phyloP scores from a whole-genome alignment of 73 alveolate genomes.

The Paramecium sexaurelia region DNA sequence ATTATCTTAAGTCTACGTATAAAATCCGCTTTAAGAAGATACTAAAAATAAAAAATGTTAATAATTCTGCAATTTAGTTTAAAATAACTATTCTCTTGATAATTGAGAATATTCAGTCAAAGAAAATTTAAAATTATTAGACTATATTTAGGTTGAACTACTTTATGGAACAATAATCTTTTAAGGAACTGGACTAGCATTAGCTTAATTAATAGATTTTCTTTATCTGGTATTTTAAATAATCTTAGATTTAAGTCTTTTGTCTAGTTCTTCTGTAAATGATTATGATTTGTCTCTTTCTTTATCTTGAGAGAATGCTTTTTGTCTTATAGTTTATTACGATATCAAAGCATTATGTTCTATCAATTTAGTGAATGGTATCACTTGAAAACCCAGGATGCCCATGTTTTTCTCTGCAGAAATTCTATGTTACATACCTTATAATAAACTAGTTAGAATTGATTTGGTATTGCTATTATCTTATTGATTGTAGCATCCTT shows the following conservation, averaged over 20 bases:
- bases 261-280: not conserved
- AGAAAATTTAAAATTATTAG: not conserved
- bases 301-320: not conserved
- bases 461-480: not conserved
- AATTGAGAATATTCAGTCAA: slow-evolving; percentile 35
- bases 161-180: not conserved
- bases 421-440: slow-evolving; percentile 47
- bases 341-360: not conserved
- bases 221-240: not conserved
- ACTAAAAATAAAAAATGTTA: slow-evolving; percentile 29
- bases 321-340: not conserved
- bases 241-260: not conserved
- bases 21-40: slow-evolving; percentile 21
- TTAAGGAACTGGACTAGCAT: slow-evolving; percentile 3
- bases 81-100: slow-evolving; percentile 16
- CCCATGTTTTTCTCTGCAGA: slow-evolving; percentile 27
- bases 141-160: not conserved
- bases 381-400: not conserved
- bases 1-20: not conserved
- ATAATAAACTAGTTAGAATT: not conserved
- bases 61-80: slow-evolving; percentile 33
- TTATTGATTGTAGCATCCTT: not conserved
- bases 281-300: slow-evolving; percentile 32
- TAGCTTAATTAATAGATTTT: not conserved
- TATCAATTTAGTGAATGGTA: not conserved